Base-by-base conservation (phyloP, 352 stramenopile species). In the Aphanomyces astaci region DNA sequence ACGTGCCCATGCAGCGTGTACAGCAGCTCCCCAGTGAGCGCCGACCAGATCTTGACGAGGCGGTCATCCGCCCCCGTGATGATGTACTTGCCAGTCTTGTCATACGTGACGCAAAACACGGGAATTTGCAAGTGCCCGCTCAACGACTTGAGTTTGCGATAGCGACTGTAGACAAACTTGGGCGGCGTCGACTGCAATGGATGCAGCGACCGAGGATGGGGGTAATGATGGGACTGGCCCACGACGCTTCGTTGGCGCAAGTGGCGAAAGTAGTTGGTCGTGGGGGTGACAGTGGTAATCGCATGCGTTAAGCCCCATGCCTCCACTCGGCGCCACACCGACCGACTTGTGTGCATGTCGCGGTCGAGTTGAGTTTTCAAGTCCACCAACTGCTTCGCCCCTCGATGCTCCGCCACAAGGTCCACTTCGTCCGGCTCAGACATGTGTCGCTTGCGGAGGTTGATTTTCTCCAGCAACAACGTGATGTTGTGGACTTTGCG, bases 41-140 rank as follows among this genome's bases (percentile, higher is more conserved):
- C 73, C 57, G 88, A 97, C 89, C 97, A 99, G 32, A 99, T 86
- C 75, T 99, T 98, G 31, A 98, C 91, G 15, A 99, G 77, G 55
- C 92, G 96, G 74, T 99, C 97, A 75, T 99, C 96, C 0, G 96
- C 94, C 46, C 97, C 97, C 0, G 96, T 99, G 64, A 99, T 94
- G 60, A 99, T 95, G 67, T 97, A 98, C 60, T 95, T 88, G 33
- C 96, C 94, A 19, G 82, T 92, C 66, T 88, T 91, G 83, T 99
- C 96, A 73, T 98, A 98, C 48, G 89, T 93, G 49, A 98, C 78
- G 73, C 94, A 98, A 71, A 98, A 99, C 11, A 97, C 85, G 25
- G 94, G 91, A 66, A 97, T 98, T 57, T 90, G 78, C 55, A 98
- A 75, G 73, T 98, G 95, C 11, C 93, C 87, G 69, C 92, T 98